Evolutionary conservation across 192 early-diverging fungal genomes (phyloP).

Genomic region (Backusella parvicylindrica): DNA sequence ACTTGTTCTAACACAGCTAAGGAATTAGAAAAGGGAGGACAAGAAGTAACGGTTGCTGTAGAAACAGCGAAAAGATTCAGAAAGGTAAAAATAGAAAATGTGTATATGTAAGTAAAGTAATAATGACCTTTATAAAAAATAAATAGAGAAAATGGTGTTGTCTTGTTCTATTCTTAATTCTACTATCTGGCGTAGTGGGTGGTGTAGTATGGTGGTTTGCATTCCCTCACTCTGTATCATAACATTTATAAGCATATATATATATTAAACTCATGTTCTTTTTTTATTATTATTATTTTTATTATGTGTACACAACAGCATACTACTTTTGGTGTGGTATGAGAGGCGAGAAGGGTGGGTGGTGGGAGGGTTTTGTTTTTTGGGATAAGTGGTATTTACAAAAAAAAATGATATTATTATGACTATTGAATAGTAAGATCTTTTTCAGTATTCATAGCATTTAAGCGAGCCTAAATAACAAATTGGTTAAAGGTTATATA

Average conservation of each 20-base stretch:
- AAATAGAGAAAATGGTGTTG: constrained; percentile 34
- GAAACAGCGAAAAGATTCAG: constrained; percentile 12
- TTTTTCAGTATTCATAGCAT: not conserved
- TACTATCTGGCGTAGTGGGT: constrained; percentile 16
- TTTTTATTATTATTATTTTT: not conserved
- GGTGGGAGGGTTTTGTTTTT: no score
- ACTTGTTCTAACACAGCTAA: constrained; percentile 37
- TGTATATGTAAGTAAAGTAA: no score
- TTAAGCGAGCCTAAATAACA: constrained; percentile 7
- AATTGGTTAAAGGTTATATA: not conserved
- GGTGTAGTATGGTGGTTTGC: constrained; percentile 28
- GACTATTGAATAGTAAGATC: constrained; percentile 8
- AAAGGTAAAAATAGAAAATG: not conserved
- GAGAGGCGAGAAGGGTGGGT: not conserved
- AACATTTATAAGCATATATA: not conserved
- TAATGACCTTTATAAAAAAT: not conserved
- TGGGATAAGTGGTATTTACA: not conserved
- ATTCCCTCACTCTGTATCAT: constrained; percentile 8
- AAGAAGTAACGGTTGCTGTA: constrained; percentile 14
- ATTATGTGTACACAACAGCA: no score
- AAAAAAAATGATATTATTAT: not conserved
- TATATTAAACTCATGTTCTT: not conserved
- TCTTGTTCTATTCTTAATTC: constrained; percentile 15
- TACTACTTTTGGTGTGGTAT: not conserved
- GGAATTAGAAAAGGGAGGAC: constrained; percentile 20